These are phyloP conservation scores for Fusarium duplospermum DNA, from an alignment of 2,329 filamentous ascomycete species.

Conservation along the genomic window DNA sequence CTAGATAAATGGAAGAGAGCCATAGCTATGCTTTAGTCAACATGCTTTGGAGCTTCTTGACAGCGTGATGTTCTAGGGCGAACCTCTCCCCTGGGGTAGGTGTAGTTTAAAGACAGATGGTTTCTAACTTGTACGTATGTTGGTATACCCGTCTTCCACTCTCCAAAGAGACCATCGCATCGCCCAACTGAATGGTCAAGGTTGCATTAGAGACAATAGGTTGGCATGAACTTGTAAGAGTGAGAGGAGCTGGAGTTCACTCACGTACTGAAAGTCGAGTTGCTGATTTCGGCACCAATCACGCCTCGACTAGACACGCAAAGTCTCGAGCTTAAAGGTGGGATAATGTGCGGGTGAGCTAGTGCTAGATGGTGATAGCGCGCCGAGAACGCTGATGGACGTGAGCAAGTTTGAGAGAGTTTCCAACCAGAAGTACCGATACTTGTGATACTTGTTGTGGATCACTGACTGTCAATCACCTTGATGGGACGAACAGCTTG, in stretches of 20 bases:
- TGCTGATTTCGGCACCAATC: not conserved
- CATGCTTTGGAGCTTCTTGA: not conserved
- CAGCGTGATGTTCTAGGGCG: not conserved
- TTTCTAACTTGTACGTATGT: not conserved
- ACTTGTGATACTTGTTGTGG: constrained; percentile 43
- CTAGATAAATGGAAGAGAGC: not conserved
- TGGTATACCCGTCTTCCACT: not conserved
- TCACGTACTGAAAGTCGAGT: not conserved
- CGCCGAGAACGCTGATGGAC: not conserved
- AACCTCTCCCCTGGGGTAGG: too few species aligned
- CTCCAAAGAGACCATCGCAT: not conserved
- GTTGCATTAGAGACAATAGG: not conserved
- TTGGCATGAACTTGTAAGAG: not conserved
- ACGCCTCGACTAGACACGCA: not conserved
- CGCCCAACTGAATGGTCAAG: not conserved
- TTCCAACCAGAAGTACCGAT: constrained; percentile 54
- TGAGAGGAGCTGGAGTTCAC: not conserved
- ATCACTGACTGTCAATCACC: not conserved
- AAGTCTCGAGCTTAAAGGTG: not conserved
- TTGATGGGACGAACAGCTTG: not conserved
- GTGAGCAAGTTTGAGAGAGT: constrained; percentile 66
- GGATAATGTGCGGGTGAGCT: not conserved
- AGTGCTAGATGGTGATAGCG: constrained; percentile 1
- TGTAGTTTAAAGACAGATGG: not conserved
- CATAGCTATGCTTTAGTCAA: not conserved